Base-by-base conservation (phyloP, 768 basidiomycete genomes). In the Phaffia australis region DNA sequence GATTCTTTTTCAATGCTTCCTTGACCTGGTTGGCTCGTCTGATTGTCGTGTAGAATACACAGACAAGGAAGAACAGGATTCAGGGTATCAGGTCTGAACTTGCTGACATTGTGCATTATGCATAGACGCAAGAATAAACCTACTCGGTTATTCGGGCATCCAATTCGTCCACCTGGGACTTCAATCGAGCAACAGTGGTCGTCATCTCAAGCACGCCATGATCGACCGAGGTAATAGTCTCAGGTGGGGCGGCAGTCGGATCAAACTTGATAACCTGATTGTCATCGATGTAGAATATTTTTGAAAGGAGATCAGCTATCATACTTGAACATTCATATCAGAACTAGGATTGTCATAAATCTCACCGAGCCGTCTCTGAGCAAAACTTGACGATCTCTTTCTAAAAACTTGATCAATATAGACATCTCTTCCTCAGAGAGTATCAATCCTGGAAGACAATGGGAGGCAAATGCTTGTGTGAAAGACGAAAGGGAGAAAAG, bases 221-320 rank as follows among this genome's bases (percentile, higher is more conserved):
- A 72, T 98, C 93, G 4, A 92, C 82, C n/a, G 83, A 81, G 21
- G 85, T 86, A 56, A 97, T 83, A 5, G 35, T 4, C 11, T 42
- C 35, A 18, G 68, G 61, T 25, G 60, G 29, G 0, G 78, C 69
- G 6, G 75, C 73, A 16, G 75, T 75, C 9, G 76, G 71, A 23
- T 80, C 79, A 70, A 95, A 87, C 75, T 95, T 94, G 73, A 94
- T 83, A n/a, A 87, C 79, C 89, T 92, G 11, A 5, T 42, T 42
- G 35, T 11, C 35, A 42, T 42, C 35, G 35, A 5, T 42, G 11
- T 42, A 5, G 42, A 21, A 50, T 23, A 6, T 8, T 25, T 5
- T 7, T 4, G 60, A 32, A 15, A 29, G 23, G 30, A 42, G 35
- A 42, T 42, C 35, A 23, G 23, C 4, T 5, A 5, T 54, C 52